A percentile compares a stretch with the other conserved stretches of the same genome.
phyloP scores from a whole-genome alignment of 768 basidiomycete species.

The Lactifluus piperatus region DNA sequence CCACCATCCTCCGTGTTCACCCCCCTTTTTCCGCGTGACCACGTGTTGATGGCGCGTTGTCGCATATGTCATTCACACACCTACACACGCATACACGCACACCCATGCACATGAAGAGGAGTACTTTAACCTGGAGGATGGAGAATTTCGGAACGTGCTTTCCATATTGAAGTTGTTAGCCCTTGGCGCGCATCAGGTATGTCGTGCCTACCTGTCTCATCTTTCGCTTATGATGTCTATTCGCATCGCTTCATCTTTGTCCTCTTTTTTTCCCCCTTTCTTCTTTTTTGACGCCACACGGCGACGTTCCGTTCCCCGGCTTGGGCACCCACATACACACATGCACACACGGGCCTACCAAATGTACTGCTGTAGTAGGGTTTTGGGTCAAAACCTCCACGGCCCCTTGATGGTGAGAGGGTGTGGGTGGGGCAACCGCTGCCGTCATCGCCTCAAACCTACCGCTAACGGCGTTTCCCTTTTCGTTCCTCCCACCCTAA shows the following conservation, averaged over 20 bases:
- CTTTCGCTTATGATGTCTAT: slow-evolving; percentile 13
- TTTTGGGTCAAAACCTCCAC: background rate
- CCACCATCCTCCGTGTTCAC: background rate
- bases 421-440: background rate
- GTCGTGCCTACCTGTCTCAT: slow-evolving; percentile 19
- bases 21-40: background rate
- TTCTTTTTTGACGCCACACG: background rate
- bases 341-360: background rate
- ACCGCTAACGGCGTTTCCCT: slow-evolving; percentile 3
- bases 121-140: slow-evolving; percentile 32
- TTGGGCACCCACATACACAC: background rate
- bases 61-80: background rate
- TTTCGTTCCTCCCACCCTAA: background rate
- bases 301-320: background rate
- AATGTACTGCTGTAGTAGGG: background rate
- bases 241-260: background rate
- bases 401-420: background rate
- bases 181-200: slow-evolving; percentile 54
- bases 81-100: background rate
- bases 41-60: slow-evolving; percentile 5
- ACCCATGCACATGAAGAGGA: slow-evolving; percentile 34
- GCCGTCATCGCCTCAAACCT: slow-evolving; percentile 2
- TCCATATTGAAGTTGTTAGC: slow-evolving; percentile 53
- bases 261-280: background rate
- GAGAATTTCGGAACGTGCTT: slow-evolving; percentile 36